phyloP scores from a whole-genome alignment of 2,329 filamentous ascomycete genomes.

The Talaromyces sp. region DNA sequence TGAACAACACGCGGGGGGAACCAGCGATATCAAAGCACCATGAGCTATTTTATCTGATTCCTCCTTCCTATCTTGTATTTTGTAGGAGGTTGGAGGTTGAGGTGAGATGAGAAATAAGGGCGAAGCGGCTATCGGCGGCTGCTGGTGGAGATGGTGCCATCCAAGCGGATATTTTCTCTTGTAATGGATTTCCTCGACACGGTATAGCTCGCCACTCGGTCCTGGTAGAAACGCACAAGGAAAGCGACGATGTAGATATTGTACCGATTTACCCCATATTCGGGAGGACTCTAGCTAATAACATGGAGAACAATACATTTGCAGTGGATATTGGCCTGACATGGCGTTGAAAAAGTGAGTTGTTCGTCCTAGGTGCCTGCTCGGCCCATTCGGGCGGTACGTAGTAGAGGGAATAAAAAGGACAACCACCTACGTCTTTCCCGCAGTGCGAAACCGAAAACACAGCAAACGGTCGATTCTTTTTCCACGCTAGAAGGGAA shows the following conservation, averaged over 20 bases:
- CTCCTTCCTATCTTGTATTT: neutral
- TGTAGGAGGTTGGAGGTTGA: neutral
- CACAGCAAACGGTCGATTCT: neutral
- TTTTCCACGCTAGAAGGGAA: neutral
- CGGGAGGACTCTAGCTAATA: neutral
- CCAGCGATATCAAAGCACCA: neutral
- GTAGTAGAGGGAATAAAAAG: neutral
- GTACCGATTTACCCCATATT: neutral
- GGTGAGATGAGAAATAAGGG: neutral
- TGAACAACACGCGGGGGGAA: neutral
- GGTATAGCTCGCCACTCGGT: neutral
- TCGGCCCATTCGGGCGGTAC: too few species aligned
- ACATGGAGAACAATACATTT: neutral
- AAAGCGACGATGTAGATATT: neutral
- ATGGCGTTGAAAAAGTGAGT: neutral
- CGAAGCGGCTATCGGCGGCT: neutral
- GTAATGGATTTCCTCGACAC: slow-evolving; percentile 3
- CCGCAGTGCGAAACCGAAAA: neutral
- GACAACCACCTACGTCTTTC: neutral
- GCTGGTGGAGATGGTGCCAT: neutral
- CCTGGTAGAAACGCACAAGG: neutral
- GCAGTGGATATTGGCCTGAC: neutral
- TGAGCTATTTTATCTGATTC: neutral
- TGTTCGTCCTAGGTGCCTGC: too few species aligned
- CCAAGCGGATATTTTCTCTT: neutral